Evolutionary conservation across 169 alveolate genomes (phyloP).

Genomic region (Plasmodium billcollinsi): DNA sequence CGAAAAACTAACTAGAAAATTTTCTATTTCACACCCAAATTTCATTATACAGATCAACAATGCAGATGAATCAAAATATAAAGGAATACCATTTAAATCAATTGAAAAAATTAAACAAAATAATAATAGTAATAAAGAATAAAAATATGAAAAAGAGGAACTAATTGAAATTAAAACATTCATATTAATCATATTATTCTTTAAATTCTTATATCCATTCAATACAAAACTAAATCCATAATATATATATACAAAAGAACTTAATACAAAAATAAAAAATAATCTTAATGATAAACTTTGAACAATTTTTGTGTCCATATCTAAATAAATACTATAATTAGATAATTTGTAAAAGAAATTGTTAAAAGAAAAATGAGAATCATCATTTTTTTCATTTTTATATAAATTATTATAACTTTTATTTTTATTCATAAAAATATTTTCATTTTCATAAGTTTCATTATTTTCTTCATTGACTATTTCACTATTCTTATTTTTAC

Average conservation of each 20-base stretch:
- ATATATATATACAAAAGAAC: slow-evolving; percentile 54
- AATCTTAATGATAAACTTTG: slow-evolving; percentile 31
- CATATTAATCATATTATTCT: slow-evolving; percentile 66
- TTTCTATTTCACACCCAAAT: slow-evolving; percentile 65
- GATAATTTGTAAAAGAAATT: not conserved
- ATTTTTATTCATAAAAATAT: not conserved
- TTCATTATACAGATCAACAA: slow-evolving; percentile 61
- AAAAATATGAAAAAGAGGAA: slow-evolving; percentile 71
- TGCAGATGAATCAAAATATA: slow-evolving; percentile 72
- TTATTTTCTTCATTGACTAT: not conserved
- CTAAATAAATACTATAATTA: not conserved
- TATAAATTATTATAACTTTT: not conserved
- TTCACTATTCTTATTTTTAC: not conserved
- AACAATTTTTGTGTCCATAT: slow-evolving; percentile 26
- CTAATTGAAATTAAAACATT: slow-evolving; percentile 64
- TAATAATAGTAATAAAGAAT: slow-evolving; percentile 45
- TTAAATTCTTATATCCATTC: slow-evolving; percentile 66
- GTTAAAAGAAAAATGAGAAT: not conserved
- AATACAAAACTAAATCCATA: slow-evolving; percentile 54
- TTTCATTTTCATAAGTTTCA: not conserved
- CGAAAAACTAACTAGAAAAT: slow-evolving; percentile 48
- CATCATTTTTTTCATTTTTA: not conserved
- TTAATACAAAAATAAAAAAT: slow-evolving; percentile 47
- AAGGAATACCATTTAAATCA: slow-evolving; percentile 42
- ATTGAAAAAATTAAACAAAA: slow-evolving; percentile 49